Evolutionary conservation across 257 asterid species (phyloP).

Genomic region (Solanum pinnatisectum): DNA sequence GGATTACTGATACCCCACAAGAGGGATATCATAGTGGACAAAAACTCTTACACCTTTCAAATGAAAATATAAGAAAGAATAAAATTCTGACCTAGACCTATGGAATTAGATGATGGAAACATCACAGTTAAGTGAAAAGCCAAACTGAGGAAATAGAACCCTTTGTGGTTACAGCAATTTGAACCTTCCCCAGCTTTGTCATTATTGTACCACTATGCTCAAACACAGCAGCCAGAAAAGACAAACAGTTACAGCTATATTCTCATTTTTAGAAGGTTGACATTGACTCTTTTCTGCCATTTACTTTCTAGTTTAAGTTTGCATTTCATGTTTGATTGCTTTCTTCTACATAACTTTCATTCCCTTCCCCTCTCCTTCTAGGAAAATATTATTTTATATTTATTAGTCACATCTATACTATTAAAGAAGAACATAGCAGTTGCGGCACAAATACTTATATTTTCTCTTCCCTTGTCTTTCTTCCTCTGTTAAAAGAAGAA

Average conservation of each 20-base stretch:
- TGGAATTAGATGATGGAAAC: neutral
- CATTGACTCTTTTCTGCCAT: neutral
- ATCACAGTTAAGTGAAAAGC: neutral
- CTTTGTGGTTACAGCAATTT: neutral
- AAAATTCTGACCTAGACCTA: neutral
- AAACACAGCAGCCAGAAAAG: neutral
- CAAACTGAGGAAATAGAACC: neutral
- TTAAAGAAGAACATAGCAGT: neutral
- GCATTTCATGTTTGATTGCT: neutral
- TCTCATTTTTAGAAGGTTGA: neutral
- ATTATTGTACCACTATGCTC: neutral
- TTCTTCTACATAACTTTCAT: neutral
- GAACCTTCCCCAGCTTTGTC: neutral
- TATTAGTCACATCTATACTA: neutral
- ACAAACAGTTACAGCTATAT: neutral
- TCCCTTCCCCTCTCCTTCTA: neutral
- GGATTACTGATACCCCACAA: neutral
- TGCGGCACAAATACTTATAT: neutral
- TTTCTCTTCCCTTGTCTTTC: neutral
- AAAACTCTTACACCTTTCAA: neutral
- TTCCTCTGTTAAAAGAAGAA: neutral
- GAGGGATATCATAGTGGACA: neutral
- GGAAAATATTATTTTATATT: neutral
- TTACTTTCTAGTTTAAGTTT: neutral
- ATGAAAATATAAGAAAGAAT: neutral